Conservation (phyloP, 2,329 filamentous ascomycete genomes). For the Cadophora luteo-olivacea region DNA sequence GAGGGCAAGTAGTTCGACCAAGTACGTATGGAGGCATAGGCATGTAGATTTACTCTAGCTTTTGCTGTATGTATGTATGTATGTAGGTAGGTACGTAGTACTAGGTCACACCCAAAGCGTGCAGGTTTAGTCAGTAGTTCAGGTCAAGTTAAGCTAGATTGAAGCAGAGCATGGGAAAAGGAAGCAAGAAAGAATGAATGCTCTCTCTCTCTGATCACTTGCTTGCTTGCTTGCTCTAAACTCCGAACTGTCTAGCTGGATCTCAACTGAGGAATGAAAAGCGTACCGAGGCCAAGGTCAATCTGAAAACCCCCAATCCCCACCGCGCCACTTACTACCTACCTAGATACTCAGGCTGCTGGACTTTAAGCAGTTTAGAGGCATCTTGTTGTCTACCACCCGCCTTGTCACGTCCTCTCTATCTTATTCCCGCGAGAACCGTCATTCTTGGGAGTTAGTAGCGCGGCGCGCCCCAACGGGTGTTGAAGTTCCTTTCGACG, state of each 20-base stretch:
- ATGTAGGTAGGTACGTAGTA: not conserved
- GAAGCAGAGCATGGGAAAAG: not conserved
- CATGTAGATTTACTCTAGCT: not conserved
- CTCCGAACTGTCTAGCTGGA: not conserved
- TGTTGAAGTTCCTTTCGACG: slow-evolving; percentile 12
- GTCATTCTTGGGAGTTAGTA: not conserved
- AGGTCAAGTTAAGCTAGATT: not conserved
- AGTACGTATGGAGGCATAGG: not conserved
- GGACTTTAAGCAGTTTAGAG: not conserved
- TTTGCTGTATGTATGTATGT: not conserved
- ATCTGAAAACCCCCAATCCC: not conserved
- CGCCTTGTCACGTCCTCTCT: slow-evolving; percentile 2
- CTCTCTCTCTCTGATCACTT: not conserved
- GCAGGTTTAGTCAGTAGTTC: not conserved
- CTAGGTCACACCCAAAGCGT: slow-evolving; percentile 13
- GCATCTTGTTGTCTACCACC: not conserved
- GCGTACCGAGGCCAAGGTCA: not conserved
- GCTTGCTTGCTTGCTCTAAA: not conserved
- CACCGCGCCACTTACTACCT: not conserved
- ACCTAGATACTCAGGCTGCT: not conserved
- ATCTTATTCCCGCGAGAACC: slow-evolving; percentile 4
- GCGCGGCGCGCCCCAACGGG: slow-evolving; percentile 22
- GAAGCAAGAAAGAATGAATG: not conserved
- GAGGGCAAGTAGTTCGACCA: not conserved
- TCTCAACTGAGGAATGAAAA: slow-evolving; percentile 6